These are phyloP conservation scores for Ilyonectria sp. DNA, from an alignment of 2,329 filamentous ascomycete genomes.

Conservation along the genomic window DNA sequence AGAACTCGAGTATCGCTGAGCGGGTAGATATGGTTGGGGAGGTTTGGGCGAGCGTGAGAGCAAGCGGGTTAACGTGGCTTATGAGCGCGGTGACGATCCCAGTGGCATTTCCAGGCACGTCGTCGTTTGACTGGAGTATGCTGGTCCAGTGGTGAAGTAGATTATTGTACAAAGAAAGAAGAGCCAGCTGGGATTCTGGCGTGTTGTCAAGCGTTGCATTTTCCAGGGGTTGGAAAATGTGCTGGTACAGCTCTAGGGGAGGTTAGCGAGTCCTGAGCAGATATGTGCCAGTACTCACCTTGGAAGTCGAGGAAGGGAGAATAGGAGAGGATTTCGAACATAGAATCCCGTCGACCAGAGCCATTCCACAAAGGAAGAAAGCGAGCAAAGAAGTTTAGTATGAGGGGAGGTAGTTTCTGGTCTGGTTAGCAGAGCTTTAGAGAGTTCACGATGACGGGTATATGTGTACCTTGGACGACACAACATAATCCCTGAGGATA, in stretches of 20 bases:
- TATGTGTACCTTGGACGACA: constrained; percentile 66
- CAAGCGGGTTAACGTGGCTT: constrained; percentile 68
- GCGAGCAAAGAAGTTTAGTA: constrained; percentile 64
- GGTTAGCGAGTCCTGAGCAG: constrained; percentile 40
- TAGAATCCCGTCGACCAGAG: constrained; percentile 62
- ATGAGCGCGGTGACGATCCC: constrained; percentile 59
- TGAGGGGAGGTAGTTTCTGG: constrained; percentile 63
- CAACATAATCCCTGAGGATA: constrained; percentile 69
- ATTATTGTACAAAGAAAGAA: constrained; percentile 78
- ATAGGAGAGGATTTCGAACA: constrained; percentile 73
- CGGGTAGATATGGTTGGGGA: constrained; percentile 59
- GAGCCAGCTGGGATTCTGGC: constrained; percentile 66
- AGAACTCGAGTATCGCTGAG: constrained; percentile 78
- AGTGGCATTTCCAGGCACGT: constrained; percentile 54
- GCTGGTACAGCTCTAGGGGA: constrained; percentile 63
- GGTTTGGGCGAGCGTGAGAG: constrained; percentile 73
- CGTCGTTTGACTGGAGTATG: constrained; percentile 58
- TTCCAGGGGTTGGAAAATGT: constrained; percentile 69
- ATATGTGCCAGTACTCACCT: constrained; percentile 57
- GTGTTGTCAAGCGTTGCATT: constrained; percentile 64
- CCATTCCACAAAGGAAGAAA: constrained; percentile 77
- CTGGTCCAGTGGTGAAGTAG: constrained; percentile 75
- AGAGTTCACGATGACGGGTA: too few relatives aligned
- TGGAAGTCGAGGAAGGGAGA: constrained; percentile 69
- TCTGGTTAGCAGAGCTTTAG: constrained; percentile 28